phyloP scores from a whole-genome alignment of 2,329 filamentous ascomycete species.

The Metarhizium rileyi region DNA sequence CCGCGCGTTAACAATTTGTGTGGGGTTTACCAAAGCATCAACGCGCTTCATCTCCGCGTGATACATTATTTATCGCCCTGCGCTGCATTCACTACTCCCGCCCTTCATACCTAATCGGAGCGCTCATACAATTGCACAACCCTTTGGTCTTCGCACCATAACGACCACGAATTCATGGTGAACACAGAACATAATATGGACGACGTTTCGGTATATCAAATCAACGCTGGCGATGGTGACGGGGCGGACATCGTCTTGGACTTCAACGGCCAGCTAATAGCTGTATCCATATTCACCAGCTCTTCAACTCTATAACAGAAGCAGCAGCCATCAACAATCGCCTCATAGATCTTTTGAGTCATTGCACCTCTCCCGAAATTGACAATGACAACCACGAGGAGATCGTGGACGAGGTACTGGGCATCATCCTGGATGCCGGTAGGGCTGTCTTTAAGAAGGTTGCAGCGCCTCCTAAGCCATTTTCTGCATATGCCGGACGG shows the following conservation, averaged over 20 bases:
- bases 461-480: too few relatives aligned
- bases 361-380: slow-evolving; percentile 5
- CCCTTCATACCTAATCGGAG: too few relatives aligned
- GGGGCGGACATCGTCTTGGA: slow-evolving; percentile 16
- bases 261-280: slow-evolving; percentile 12
- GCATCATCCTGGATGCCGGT: slow-evolving; percentile 11
- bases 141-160: too few relatives aligned
- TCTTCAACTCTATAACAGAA: slow-evolving; percentile 6
- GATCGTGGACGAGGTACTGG: slow-evolving; percentile 11
- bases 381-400: slow-evolving; percentile 12
- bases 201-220: slow-evolving; percentile 5
- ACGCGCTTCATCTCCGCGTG: too few relatives aligned
- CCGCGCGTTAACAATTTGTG: too few relatives aligned
- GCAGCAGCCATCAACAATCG: slow-evolving; percentile 10
- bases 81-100: too few relatives aligned
- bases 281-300: slow-evolving; percentile 13
- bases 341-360: slow-evolving; percentile 12
- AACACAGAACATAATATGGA: background rate
- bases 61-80: too few relatives aligned
- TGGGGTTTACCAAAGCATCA: too few relatives aligned
- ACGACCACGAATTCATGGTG: too few relatives aligned
- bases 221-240: slow-evolving; percentile 14
- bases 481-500: background rate
- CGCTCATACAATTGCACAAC: too few relatives aligned
- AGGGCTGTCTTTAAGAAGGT: slow-evolving; percentile 9